Percentiles rank a stretch among this genome's conserved stretches.
Evolutionary conservation across 768 basidiomycete genomes (phyloP).

Genomic region (Lactarius hengduanensis): DNA sequence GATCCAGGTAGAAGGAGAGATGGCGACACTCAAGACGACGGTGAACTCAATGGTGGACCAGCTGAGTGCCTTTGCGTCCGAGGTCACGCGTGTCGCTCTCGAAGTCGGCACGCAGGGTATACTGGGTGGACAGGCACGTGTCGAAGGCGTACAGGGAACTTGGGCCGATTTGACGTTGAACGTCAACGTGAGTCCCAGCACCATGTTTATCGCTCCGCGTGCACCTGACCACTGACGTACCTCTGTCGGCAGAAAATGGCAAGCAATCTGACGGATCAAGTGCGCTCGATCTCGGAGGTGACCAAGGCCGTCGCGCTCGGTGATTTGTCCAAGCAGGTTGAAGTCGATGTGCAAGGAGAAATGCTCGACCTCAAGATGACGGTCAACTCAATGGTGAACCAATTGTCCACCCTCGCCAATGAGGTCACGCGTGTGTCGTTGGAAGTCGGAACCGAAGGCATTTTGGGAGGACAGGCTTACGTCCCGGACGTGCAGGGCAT

Average conservation of each 20-base stretch:
- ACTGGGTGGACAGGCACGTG: constrained; percentile 82
- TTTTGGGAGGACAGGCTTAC: constrained; percentile 87
- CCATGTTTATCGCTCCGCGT: background rate
- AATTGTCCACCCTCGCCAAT: constrained; percentile 68
- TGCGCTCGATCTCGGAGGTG: constrained; percentile 87
- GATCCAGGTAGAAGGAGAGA: constrained; percentile 82
- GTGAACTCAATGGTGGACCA: constrained; percentile 92
- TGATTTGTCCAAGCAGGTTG: constrained; percentile 79
- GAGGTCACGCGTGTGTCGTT: constrained; percentile 90
- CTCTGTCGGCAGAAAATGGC: constrained; percentile 69
- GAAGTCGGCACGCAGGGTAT: constrained; percentile 89
- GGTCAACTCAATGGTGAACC: constrained; percentile 75
- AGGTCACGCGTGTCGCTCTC: constrained; percentile 76
- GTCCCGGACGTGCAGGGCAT: constrained; percentile 93
- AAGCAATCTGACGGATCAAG: constrained; percentile 79
- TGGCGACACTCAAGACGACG: constrained; percentile 74
- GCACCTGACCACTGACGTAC: background rate
- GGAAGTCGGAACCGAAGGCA: constrained; percentile 92
- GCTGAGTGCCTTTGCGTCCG: constrained; percentile 75
- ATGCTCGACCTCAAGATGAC: constrained; percentile 85
- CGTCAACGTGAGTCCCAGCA: constrained; percentile 65
- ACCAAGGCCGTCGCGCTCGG: constrained; percentile 79
- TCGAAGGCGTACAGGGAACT: constrained; percentile 85
- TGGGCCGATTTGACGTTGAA: constrained; percentile 87
- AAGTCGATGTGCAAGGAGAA: constrained; percentile 93